Base-by-base conservation (phyloP, 371 early-diverging fungal species). In the Rhizopus microsporus region DNA sequence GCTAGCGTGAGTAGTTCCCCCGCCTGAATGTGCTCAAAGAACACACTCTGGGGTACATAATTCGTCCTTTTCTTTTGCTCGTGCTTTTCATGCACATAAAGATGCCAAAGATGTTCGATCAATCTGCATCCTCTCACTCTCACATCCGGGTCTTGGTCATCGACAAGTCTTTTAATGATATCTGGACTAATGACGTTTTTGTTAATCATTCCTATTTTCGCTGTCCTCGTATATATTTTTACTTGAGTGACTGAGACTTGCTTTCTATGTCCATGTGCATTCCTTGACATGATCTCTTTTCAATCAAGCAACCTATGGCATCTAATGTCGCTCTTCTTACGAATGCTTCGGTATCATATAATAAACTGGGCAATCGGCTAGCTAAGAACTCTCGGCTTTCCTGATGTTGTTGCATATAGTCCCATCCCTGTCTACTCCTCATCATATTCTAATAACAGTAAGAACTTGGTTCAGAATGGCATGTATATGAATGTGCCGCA, bases 61-160 rank as follows among this genome's bases (percentile, higher is more conserved):
- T 62, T 46, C 3, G 49, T 65, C 48, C 65, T 64, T 32, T 53
- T 63, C 48, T 61, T 78, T 51, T 53, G 64, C 56, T 68, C 58
- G 8, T 51, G 66, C 4, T 38, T 54, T 42, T 69, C 70, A 51
- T 78, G 78, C 13, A 62, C 53, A 38, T 74, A 55, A n/a, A 81
- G 60, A 13, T 69, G 45, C 82, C 86, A 84, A 3, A 86, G 57
- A 4, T 62, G 67, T 42, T 75, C 74, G 32, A 84, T 59, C 44
- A 86, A 69, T 23, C 64, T 70, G 34, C 83, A 84, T 0, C 74
- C 75, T 3, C 80, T 71, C 32, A 81, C 74, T 10, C 75, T 58
- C 8, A 84, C 83, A 45, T 84, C 83, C 42, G 78, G 77, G 53
- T 86, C 86, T 12, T 78, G 64, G 63, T 86, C 86, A 23, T 81